Evolutionary conservation across 768 basidiomycete genomes (phyloP), one percentile per base, ranked within the genome.

Genomic region (Auriscalpium orientale): DNA sequence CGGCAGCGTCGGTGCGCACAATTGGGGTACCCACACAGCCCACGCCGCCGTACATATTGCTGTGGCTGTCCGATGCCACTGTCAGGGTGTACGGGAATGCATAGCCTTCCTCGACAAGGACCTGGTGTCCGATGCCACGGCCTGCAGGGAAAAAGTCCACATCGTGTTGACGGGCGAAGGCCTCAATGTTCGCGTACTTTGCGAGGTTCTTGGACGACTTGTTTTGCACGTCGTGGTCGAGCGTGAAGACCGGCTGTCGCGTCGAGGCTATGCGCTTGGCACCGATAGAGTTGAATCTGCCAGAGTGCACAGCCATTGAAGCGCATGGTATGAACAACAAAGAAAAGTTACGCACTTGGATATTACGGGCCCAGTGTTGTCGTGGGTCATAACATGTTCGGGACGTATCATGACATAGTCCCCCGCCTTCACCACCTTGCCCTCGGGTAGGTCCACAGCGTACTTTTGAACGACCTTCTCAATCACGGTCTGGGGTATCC

Each of bases 371-470:
- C 94, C 97, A 12, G 97, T 99, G 68, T 98, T 98, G 66, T 99
- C 97, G 62, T 95, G 93, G 10, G 91, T 95, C 92, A 95, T 95
- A 63, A 98, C 94, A 80, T 98, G 93, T 68, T 98, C 87, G 21
- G 97, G 97, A 44, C 84, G 83, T 73, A 99, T 97, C 95, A 98
- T 99, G 40, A 98, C 94, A 84, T 98, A 98, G 84, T 99, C 97
- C 13, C 95, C 97, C 38, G 94, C 91, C 64, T 83, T 85, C 62
- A 98, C 90, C 15, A 77, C 74, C 68, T 87, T 91, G 46, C 87
- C 88, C 52, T 78, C 71, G 2, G 91, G 84, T 1, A 94, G 76
- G 50, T 86, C 93, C n/a, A 98, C 91, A 0, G 97, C 86, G 75
- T 98, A 95, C 68, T 87, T 90, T 71, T 98, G 95, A 0, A 99